Conservation (phyloP, 345 rosid species). For the Lenwebbia sp. region DNA sequence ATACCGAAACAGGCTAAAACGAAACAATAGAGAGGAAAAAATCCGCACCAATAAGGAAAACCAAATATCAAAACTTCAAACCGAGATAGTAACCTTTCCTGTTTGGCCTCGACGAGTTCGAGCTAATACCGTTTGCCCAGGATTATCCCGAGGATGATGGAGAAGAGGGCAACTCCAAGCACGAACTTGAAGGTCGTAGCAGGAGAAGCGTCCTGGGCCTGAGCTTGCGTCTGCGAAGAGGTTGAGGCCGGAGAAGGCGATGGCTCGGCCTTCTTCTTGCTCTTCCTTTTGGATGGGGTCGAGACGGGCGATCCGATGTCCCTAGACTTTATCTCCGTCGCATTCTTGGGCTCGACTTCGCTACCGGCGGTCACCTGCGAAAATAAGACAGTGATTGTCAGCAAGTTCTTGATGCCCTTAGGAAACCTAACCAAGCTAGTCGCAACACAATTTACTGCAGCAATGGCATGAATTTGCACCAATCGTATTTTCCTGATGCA, state of each 20-base stretch:
- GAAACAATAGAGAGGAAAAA: neutral
- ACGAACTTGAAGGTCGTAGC: slow-evolving; percentile 39
- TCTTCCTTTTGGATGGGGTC: slow-evolving; percentile 61
- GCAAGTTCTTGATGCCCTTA: neutral
- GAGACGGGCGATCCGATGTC: slow-evolving; percentile 47
- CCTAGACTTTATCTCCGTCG: slow-evolving; percentile 53
- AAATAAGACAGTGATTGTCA: slow-evolving; percentile 15
- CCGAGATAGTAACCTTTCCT: neutral
- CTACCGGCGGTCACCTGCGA: slow-evolving; percentile 7
- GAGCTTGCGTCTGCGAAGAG: slow-evolving; percentile 16
- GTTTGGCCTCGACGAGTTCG: neutral
- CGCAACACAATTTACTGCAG: neutral
- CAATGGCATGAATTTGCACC: neutral
- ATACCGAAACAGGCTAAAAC: neutral
- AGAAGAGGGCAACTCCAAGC: slow-evolving; percentile 58
- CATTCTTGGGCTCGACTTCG: slow-evolving; percentile 9
- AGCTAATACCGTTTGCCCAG: slow-evolving; percentile 74
- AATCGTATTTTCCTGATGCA: neutral
- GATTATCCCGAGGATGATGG: slow-evolving; percentile 60
- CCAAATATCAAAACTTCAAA: neutral
- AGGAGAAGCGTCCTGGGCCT: slow-evolving; percentile 19
- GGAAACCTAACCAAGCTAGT: neutral
- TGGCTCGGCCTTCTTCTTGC: slow-evolving; percentile 61
- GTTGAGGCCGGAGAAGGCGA: slow-evolving; percentile 27
- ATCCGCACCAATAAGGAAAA: neutral